These are phyloP conservation scores for Lindgomyces ingoldianus DNA, from an alignment of 495 filamentous ascomycete species.

Conservation along the genomic window DNA sequence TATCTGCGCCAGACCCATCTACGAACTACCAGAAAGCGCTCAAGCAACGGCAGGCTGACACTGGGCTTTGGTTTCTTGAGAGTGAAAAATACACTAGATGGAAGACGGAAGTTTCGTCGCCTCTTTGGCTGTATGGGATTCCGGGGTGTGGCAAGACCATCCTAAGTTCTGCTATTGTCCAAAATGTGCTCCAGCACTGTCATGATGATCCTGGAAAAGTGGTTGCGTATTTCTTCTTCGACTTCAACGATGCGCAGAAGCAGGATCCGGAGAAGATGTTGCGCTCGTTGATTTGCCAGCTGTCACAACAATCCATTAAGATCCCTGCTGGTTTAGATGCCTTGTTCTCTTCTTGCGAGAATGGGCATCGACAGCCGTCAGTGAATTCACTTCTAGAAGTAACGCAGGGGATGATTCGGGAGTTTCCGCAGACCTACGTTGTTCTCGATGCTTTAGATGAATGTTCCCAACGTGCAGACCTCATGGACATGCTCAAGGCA, in stretches of 20 bases:
- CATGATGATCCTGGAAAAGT: background rate
- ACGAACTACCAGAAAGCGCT: slow-evolving; percentile 6
- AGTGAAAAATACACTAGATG: background rate
- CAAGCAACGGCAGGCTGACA: background rate
- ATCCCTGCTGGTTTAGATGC: background rate
- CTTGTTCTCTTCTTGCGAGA: background rate
- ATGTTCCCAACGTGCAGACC: background rate
- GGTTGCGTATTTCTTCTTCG: background rate
- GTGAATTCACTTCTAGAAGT: background rate
- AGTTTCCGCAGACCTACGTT: background rate
- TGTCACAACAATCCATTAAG: background rate
- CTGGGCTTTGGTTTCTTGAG: slow-evolving; percentile 1
- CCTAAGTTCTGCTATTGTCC: background rate
- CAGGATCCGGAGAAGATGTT: background rate
- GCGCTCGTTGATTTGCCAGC: background rate
- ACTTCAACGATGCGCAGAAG: slow-evolving; percentile 1
- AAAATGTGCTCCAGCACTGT: background rate
- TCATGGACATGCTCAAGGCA: background rate
- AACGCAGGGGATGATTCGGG: background rate
- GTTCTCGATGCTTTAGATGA: background rate
- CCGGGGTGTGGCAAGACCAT: slow-evolving; percentile 4
- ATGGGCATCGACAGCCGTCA: background rate
- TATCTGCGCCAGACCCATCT: background rate
- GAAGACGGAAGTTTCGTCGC: background rate
- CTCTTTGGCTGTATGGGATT: background rate